These are phyloP conservation scores for Penicillium crustosum DNA, from an alignment of 2,329 filamentous ascomycete species.

Conservation along the genomic window DNA sequence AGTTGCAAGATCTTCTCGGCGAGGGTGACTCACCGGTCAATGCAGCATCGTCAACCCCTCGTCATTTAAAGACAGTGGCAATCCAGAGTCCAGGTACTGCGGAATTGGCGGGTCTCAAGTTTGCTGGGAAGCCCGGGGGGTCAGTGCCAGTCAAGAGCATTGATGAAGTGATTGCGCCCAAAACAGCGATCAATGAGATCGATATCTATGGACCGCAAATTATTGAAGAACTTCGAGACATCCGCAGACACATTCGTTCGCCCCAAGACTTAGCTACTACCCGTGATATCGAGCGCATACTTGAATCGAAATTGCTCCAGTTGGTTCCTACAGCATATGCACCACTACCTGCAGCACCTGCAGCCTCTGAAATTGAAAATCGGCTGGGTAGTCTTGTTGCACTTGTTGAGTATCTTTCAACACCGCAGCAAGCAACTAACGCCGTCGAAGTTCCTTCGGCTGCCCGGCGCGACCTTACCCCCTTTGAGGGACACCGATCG, in stretches of 20 bases:
- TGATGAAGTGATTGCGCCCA: background rate
- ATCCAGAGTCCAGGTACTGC: background rate
- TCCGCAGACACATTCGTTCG: background rate
- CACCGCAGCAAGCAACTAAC: background rate
- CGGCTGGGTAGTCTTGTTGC: background rate
- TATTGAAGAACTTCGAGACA: background rate
- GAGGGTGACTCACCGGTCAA: background rate
- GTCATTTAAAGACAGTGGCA: background rate
- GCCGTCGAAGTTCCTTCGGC: background rate
- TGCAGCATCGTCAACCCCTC: no score
- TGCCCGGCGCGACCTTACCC: background rate
- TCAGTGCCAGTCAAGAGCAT: background rate
- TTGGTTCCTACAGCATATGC: background rate
- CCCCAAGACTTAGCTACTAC: background rate
- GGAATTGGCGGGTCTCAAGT: slow-evolving; percentile 1
- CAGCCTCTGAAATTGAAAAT: background rate
- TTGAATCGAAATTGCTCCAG: background rate
- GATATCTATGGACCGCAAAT: background rate
- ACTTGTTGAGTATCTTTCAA: background rate
- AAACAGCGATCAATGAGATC: background rate
- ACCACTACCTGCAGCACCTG: background rate
- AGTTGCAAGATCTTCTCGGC: background rate
- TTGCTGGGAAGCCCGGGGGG: background rate
- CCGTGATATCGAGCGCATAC: background rate
- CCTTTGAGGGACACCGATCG: slow-evolving; percentile 1